Evolutionary conservation across 1,139 yeast species (phyloP), one percentile per base, ranked within the genome.

Genomic region (Magnusiomyces ingens): DNA sequence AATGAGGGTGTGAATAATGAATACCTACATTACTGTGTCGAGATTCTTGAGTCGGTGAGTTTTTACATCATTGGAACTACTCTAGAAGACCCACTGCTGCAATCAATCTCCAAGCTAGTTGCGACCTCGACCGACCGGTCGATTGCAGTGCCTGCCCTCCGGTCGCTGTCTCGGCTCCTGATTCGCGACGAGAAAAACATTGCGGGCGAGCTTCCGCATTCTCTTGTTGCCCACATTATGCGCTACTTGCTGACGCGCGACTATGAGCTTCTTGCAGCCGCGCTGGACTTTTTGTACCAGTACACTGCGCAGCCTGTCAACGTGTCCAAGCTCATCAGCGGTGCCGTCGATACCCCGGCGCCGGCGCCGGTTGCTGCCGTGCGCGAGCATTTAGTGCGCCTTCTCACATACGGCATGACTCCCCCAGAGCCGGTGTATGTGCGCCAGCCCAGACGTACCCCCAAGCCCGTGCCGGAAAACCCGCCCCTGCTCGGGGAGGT

Each of bases 31-130:
- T 89, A 86, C 66, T 73, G 84, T 29, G 70, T 90, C 53, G 99
- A 93, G 67, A 78, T 91, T 45, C 78, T 88, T 52, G 99, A 93
- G 66, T 84, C 93, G 1, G 79, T 90, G 48, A 83, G 93, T 5
- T 85, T 96, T 51, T 88, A 87, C 67, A 77, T 87, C 61, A 82
- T 89, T 13, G 93, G 94, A 38, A 84, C 83, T 40, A 75, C 76
- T 10, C 76, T 78, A 36, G 74, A 76, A 58, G 72, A 76, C 35
- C 70, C 73, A 13, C 60, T 73, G 22, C 68, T 72, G 46, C 50
- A 52, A 13, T 61, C 64, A 18, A 51, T 60, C n/a, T 26, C 49
- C 5, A 18, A 17, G 2, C 59, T 69, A 13, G 57, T 67, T 4
- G 54, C 55, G 0, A 54, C 55, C 11, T 57, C 65, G 26, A 62